A percentile compares a stretch with the other conserved stretches of the same genome.
Conservation (phyloP, 306 rosid genomes). For the Geum urbanum region DNA sequence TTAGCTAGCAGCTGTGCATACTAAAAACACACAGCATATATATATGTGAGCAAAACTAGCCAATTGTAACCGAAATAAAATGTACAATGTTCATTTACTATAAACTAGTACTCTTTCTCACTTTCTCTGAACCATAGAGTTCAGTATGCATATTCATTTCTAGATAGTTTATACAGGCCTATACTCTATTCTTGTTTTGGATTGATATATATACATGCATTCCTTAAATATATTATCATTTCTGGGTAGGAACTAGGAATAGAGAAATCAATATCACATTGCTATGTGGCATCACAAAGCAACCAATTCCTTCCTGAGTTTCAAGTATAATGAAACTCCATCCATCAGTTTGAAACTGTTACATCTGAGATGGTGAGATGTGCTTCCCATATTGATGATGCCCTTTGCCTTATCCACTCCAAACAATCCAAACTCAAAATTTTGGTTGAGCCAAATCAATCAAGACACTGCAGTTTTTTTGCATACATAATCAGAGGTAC, state of each 20-base stretch:
- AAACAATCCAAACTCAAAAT: too few species aligned
- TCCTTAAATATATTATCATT: not conserved
- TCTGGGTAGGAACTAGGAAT: not conserved
- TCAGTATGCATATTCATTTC: not conserved
- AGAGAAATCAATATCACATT: not conserved
- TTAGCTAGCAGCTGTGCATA: slow-evolving; percentile 16
- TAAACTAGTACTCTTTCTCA: not conserved
- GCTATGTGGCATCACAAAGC: not conserved
- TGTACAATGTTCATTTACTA: not conserved
- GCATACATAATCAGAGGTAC: not conserved
- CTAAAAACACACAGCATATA: too few species aligned
- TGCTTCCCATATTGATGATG: too few species aligned
- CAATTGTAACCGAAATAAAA: not conserved
- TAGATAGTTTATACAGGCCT: not conserved
- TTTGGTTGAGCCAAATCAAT: not conserved
- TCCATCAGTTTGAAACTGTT: not conserved
- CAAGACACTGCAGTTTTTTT: not conserved
- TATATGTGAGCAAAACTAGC: not conserved
- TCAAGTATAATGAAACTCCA: not conserved
- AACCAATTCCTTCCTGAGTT: not conserved
- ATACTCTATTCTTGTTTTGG: too few species aligned
- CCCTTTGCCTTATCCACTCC: not conserved
- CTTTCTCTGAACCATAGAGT: not conserved
- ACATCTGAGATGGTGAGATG: not conserved
- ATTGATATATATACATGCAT: not conserved